Conservation (phyloP, 768 basidiomycete genomes). For the Tylopilus felleus region DNA sequence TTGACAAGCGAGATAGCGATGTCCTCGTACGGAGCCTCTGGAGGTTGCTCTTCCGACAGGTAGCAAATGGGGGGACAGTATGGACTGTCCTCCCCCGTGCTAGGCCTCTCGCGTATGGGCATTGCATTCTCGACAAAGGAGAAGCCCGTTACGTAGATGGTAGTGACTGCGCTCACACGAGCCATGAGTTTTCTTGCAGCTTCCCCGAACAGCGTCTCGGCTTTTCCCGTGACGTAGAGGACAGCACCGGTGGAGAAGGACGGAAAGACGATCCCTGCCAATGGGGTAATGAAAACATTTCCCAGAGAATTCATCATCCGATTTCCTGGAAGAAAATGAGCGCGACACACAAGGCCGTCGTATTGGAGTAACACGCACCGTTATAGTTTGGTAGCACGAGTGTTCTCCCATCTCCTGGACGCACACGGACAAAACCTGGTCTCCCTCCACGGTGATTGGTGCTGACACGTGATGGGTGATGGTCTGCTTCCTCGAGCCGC, state of each 20-base stretch:
- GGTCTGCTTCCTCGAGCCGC: conserved; percentile 32
- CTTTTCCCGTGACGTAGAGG: conserved; percentile 36
- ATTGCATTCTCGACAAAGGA: conserved; percentile 40
- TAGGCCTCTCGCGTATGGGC: conserved; percentile 44
- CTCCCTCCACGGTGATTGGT: conserved; percentile 65
- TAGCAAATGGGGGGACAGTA: conserved; percentile 58
- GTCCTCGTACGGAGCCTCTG: conserved; percentile 27
- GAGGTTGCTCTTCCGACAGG: conserved; percentile 45
- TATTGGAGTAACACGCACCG: conserved; percentile 29
- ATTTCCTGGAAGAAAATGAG: conserved; percentile 42
- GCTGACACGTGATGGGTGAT: conserved; percentile 55
- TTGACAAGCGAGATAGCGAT: conserved; percentile 27
- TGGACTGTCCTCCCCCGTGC: conserved; percentile 37
- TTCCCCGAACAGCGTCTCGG: conserved; percentile 39
- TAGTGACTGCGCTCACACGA: conserved; percentile 37
- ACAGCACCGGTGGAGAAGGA: conserved; percentile 52
- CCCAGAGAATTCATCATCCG: conserved; percentile 62
- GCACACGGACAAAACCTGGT: conserved; percentile 60
- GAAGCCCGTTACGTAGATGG: no score
- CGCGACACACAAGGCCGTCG: not conserved
- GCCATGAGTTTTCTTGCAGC: conserved; percentile 39
- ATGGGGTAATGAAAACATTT: conserved; percentile 54
- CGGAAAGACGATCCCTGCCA: conserved; percentile 56
- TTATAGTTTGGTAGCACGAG: conserved; percentile 60
- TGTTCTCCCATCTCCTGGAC: conserved; percentile 51